Base-by-base conservation (phyloP, 768 basidiomycete species). In the Epithele typhae region DNA sequence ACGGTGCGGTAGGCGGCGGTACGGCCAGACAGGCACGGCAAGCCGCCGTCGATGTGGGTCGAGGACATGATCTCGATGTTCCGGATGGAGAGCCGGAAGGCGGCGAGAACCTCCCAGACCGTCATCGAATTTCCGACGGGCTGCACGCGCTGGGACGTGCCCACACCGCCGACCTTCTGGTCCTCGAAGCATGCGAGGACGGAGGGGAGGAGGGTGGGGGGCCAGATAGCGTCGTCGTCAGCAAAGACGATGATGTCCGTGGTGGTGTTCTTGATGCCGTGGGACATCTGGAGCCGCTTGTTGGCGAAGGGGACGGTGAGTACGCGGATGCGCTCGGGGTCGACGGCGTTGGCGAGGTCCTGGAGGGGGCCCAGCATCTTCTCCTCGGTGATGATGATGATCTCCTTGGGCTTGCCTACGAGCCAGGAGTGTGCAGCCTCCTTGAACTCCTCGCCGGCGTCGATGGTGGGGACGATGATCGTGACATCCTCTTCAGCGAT, bases 151-250 rank as follows among this genome's bases (percentile, higher is more conserved):
- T 94, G 92, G 36, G 82, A 83, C 4, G 92, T 95, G 25, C 93
- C 92, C 4, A 94, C 92, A 25, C 91, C 92, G 34, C 93, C 92
- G 33, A 95, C 77, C 63, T 87, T 84, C 68, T 94, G 91, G 68
- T 95, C 93, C 68, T 94, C 92, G 59, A 95, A 94, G 62, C 90
- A 92, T 10, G 92, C 91, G 36, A 95, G 79, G 46, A 87, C 80
- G 64, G 84, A 88, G 0, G 89, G 88, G n/a, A 95, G 70, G 49
- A 96, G 78, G 3, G 88, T 92, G 0, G 90, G 82, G 1, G 92
- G 92, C 92, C 92, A 96, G 59, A 96, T 92, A 34, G 92, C 92
- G 64, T 96, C 92, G 59, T 96, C 92, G 61, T 94, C 92, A 7
- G 91, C 91, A 58, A 95, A 95, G 22, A 94, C 85, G 64, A 93